These are phyloP conservation scores for Silene coronaria DNA, from an alignment of 179 eudicot species.

Conservation along the genomic window DNA sequence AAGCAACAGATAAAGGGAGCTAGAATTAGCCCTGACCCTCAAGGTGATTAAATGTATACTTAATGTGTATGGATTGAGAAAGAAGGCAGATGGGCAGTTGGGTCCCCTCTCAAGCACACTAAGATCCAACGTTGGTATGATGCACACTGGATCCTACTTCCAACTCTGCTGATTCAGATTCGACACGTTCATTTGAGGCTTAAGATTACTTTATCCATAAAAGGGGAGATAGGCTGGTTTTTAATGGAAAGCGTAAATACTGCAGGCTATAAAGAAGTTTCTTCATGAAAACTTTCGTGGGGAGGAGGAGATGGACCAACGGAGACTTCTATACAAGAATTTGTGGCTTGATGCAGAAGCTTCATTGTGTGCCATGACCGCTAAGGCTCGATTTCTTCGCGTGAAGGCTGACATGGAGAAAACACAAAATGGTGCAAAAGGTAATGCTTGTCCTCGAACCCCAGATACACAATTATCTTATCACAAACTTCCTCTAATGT, in stretches of 20 bases:
- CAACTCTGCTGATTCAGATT: neutral
- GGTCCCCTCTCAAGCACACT: too few relatives aligned
- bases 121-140: neutral
- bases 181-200: neutral
- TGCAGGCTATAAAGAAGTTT: slow-evolving; percentile 63
- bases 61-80: too few relatives aligned
- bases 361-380: slow-evolving; percentile 60
- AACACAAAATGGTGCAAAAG: slow-evolving; percentile 31
- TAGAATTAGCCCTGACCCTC: too few relatives aligned
- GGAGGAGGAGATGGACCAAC: slow-evolving; percentile 45
- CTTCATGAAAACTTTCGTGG: slow-evolving; percentile 46
- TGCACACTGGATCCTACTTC: neutral
- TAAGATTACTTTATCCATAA: neutral
- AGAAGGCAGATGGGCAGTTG: too few relatives aligned
- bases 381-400: slow-evolving; percentile 64
- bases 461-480: neutral
- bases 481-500: slow-evolving; percentile 9
- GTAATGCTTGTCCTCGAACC: slow-evolving; percentile 21
- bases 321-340: slow-evolving; percentile 53
- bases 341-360: slow-evolving; percentile 99
- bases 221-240: neutral
- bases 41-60: too few relatives aligned
- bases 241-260: slow-evolving; percentile 7
- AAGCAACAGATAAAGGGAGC: too few relatives aligned
- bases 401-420: slow-evolving; percentile 56